Conservation (phyloP, 768 basidiomycete species). For the Hortiboletus campestris region DNA sequence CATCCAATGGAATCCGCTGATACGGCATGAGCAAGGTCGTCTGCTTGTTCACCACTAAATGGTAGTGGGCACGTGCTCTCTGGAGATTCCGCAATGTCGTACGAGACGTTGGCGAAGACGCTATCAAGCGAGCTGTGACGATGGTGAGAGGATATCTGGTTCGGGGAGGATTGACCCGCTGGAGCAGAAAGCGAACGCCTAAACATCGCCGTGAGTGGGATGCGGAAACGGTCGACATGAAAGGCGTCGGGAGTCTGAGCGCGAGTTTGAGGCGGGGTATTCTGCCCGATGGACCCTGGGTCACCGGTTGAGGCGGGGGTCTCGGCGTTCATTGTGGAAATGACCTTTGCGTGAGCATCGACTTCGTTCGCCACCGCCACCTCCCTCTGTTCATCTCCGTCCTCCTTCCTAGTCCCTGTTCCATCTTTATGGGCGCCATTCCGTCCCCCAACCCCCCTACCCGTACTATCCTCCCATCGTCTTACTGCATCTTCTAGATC, state of each 20-base stretch:
- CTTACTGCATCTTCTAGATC: constrained; percentile 61
- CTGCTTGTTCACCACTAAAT: constrained; percentile 19
- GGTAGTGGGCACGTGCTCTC: constrained; percentile 10
- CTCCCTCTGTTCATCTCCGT: constrained; percentile 27
- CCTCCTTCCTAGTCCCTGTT: constrained; percentile 5
- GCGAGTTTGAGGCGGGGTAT: constrained; percentile 16
- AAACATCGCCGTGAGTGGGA: constrained; percentile 63
- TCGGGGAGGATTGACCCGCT: constrained; percentile 27
- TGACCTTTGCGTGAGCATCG: constrained; percentile 5
- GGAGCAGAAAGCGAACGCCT: constrained; percentile 63
- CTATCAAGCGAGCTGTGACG: constrained; percentile 29
- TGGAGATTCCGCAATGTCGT: constrained; percentile 27
- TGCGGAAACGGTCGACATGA: constrained; percentile 35
- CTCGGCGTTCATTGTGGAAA: neutral
- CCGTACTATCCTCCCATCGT: constrained; percentile 39
- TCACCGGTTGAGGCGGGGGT: neutral
- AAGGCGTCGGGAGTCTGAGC: constrained; percentile 29
- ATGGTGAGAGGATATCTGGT: constrained; percentile 11
- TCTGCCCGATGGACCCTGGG: neutral
- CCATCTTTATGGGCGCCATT: constrained; percentile 4
- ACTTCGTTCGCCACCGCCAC: constrained; percentile 15
- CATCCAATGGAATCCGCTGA: constrained; percentile 24
- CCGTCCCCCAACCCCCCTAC: constrained; percentile 1
- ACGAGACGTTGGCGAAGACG: constrained; percentile 31
- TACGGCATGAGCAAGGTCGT: constrained; percentile 23